Conservation (phyloP, 495 filamentous ascomycete species). For the Friedmanniomyces simplex region DNA sequence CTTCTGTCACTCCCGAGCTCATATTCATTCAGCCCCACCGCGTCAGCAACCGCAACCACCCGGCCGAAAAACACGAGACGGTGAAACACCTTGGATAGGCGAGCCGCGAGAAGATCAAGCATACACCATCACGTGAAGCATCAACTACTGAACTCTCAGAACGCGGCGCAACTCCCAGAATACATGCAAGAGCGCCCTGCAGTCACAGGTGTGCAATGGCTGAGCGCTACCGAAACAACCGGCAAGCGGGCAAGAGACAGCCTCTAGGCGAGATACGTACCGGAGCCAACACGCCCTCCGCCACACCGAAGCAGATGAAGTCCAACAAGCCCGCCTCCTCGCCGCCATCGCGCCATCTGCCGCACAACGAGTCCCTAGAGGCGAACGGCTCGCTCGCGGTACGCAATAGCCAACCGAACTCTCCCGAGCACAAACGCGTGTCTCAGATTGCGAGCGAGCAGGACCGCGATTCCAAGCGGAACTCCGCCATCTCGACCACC, state of each 20-base stretch:
- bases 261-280: constrained; percentile 42
- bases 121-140: not conserved
- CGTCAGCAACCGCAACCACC: not conserved
- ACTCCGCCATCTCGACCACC: constrained; percentile 60
- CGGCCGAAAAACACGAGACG: not conserved
- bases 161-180: not conserved
- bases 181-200: not conserved
- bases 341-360: constrained; percentile 21
- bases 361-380: constrained; percentile 35
- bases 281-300: constrained; percentile 36
- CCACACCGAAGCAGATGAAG: constrained; percentile 7
- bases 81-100: not conserved
- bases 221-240: constrained; percentile 13
- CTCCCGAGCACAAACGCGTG: constrained; percentile 43
- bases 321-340: constrained; percentile 9
- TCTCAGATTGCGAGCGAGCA: constrained; percentile 46
- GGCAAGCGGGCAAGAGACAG: constrained; percentile 29
- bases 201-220: constrained; percentile 8
- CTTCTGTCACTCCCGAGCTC: not conserved
- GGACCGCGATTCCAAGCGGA: constrained; percentile 47
- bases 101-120: not conserved
- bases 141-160: not conserved
- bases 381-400: constrained; percentile 34
- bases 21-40: not conserved
- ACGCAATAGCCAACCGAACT: constrained; percentile 26